Percentiles rank a stretch among this genome's conserved stretches.
These are phyloP conservation scores for Thalassiosira oceanica DNA, from an alignment of 352 stramenopile species.

Conservation along the genomic window DNA sequence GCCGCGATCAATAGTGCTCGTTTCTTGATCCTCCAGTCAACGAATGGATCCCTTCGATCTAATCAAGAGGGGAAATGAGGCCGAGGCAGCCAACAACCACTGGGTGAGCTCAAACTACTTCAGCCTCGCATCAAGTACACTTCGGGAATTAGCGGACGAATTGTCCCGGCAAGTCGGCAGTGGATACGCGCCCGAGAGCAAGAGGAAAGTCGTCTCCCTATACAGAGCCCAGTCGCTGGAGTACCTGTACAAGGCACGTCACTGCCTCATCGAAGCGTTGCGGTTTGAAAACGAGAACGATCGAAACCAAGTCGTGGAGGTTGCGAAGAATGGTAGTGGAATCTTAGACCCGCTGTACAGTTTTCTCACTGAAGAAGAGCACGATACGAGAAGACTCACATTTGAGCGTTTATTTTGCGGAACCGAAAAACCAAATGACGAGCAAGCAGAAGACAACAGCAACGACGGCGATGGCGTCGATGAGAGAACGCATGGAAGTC, in stretches of 20 bases:
- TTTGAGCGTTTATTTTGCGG: no score
- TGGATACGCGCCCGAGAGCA: not conserved
- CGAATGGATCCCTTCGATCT: no score
- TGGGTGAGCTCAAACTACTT: slow-evolving; percentile 53
- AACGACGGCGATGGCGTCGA: no score
- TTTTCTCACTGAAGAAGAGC: no score
- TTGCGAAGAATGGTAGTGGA: slow-evolving; percentile 12
- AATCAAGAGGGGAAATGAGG: no score
- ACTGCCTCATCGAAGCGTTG: slow-evolving; percentile 52
- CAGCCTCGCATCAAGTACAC: slow-evolving; percentile 24
- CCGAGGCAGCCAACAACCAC: slow-evolving; percentile 23
- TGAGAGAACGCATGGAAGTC: no score
- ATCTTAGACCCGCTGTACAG: no score
- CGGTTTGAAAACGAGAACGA: slow-evolving; percentile 49
- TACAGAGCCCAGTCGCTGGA: slow-evolving; percentile 53
- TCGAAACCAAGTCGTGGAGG: slow-evolving; percentile 6
- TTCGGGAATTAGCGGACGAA: slow-evolving; percentile 35
- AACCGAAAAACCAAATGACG: no score
- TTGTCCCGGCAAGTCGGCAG: slow-evolving; percentile 3
- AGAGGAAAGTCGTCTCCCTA: slow-evolving; percentile 41
- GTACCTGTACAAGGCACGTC: slow-evolving; percentile 53
- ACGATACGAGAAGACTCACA: no score
- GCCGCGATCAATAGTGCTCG: no score
- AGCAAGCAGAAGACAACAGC: no score
- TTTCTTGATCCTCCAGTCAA: no score